Percentiles rank a stretch among this genome's conserved stretches.
These are phyloP conservation scores for Paratinospora sagittata DNA, from an alignment of 164 flowering plant species.

Conservation along the genomic window DNA sequence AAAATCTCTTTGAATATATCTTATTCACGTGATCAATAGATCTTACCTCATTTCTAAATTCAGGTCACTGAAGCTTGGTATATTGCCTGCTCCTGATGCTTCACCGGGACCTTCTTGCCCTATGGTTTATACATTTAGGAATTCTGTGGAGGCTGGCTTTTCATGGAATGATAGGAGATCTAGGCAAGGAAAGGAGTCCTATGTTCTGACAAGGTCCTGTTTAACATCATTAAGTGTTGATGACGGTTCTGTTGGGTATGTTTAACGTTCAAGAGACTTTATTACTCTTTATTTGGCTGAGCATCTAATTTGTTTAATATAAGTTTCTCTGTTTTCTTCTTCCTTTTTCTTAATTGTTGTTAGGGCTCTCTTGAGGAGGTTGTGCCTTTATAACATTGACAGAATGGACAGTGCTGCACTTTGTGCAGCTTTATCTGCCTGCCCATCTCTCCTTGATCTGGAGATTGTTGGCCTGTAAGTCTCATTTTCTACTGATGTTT, in stretches of 20 bases:
- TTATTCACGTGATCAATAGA: neutral
- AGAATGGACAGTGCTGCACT: constrained; percentile 68
- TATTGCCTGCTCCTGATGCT: constrained; percentile 45
- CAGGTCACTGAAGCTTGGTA: constrained; percentile 90
- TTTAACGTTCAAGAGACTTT: neutral
- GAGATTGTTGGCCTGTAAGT: constrained; percentile 95
- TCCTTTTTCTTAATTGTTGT: constrained; percentile 13
- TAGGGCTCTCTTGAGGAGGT: constrained; percentile 63
- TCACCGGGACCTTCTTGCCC: constrained; percentile 43
- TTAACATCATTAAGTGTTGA: constrained; percentile 48
- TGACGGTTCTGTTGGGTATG: constrained; percentile 66
- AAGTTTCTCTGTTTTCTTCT: neutral
- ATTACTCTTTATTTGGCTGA: neutral
- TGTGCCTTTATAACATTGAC: constrained; percentile 85
- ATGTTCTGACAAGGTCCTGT: constrained; percentile 71
- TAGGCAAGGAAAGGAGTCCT: constrained; percentile 71
- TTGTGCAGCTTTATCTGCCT: constrained; percentile 56
- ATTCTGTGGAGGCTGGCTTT: constrained; percentile 49
- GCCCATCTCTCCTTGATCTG: constrained; percentile 74
- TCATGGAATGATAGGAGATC: constrained; percentile 80
- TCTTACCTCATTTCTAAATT: constrained; percentile 1
- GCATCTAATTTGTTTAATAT: neutral
- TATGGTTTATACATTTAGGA: constrained; percentile 45
- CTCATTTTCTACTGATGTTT: constrained; percentile 3
- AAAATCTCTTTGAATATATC: neutral